These are phyloP conservation scores for Chaetomiaceae sp. DNA, from an alignment of 2,329 filamentous ascomycete genomes.

Conservation along the genomic window DNA sequence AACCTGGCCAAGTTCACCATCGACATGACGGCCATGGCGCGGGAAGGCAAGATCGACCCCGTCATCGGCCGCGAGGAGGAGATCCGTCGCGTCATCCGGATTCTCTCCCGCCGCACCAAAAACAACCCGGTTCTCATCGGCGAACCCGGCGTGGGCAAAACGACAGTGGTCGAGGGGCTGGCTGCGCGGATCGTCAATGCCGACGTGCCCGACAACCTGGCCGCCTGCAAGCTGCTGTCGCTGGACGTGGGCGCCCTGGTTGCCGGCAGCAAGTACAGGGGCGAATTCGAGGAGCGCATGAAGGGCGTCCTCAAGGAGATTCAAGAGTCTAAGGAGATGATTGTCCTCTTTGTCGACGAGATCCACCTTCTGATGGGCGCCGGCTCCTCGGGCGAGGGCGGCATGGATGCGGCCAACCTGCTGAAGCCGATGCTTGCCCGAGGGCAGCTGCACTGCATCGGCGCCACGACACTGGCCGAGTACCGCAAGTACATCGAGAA, in stretches of 20 bases:
- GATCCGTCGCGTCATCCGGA: conserved; percentile 84
- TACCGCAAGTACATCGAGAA: conserved; percentile 99
- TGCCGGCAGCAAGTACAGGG: conserved; percentile 95
- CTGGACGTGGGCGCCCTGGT: conserved; percentile 93
- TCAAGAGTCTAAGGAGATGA: conserved; percentile 87
- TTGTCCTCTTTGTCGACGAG: conserved; percentile 96
- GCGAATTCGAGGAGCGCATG: conserved; percentile 98
- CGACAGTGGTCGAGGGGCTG: conserved; percentile 92
- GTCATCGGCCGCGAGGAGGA: conserved; percentile 97
- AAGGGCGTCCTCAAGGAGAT: conserved; percentile 98
- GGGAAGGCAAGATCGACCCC: conserved; percentile 95
- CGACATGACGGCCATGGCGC: conserved; percentile 93
- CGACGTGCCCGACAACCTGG: conserved; percentile 92
- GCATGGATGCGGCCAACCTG: conserved; percentile 97
- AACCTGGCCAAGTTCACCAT: conserved; percentile 98
- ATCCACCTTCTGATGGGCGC: conserved; percentile 98
- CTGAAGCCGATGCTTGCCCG: conserved; percentile 97
- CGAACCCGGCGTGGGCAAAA: conserved; percentile 97
- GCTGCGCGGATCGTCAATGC: conserved; percentile 93
- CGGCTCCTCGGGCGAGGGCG: conserved; percentile 87
- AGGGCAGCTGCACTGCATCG: conserved; percentile 95
- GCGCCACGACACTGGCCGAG: conserved; percentile 88
- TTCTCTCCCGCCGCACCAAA: conserved; percentile 88
- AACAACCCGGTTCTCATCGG: conserved; percentile 98
- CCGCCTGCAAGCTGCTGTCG: conserved; percentile 87